Evolutionary conservation across 148 eudicot genomes (phyloP).

Genomic region (Simmondsia chinensis): DNA sequence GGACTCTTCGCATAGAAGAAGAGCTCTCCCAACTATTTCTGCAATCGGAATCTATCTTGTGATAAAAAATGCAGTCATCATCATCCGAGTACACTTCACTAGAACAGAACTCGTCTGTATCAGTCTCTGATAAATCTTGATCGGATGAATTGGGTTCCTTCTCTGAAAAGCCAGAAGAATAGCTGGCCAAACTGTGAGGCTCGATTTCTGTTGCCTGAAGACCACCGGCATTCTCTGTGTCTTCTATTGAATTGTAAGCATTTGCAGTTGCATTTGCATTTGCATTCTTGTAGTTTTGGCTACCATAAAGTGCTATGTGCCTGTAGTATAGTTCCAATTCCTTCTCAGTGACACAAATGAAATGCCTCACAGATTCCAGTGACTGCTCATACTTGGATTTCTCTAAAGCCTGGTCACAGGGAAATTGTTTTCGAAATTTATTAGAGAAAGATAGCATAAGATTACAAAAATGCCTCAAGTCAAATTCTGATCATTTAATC

Average conservation of each 20-base stretch:
- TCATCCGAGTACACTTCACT: conserved; percentile 17
- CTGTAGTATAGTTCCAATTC: conserved; percentile 87
- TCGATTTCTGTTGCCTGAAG: conserved; percentile 1
- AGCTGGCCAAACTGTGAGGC: conserved; percentile 1
- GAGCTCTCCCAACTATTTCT: no score
- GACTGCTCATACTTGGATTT: conserved; percentile 91
- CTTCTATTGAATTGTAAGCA: conserved; percentile 22
- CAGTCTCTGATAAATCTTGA: conserved; percentile 19
- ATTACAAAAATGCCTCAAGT: no score
- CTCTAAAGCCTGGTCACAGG: conserved; percentile 56
- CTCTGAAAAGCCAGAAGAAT: conserved; percentile 10
- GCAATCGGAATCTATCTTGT: no score
- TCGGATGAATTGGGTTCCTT: conserved; percentile 15
- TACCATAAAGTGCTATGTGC: conserved; percentile 76
- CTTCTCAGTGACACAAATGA: conserved; percentile 72
- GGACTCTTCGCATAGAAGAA: no score
- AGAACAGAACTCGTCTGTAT: conserved; percentile 11
- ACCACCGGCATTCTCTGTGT: conserved; percentile 7
- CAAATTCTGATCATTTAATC: no score
- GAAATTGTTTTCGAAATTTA: background rate
- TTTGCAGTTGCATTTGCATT: conserved; percentile 6
- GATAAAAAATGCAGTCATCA: no score
- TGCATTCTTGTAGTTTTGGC: conserved; percentile 24
- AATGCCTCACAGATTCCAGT: conserved; percentile 76
- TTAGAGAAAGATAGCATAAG: background rate